Base-by-base conservation (phyloP, 2,329 filamentous ascomycete genomes). In the Davidsoniella virescens region DNA sequence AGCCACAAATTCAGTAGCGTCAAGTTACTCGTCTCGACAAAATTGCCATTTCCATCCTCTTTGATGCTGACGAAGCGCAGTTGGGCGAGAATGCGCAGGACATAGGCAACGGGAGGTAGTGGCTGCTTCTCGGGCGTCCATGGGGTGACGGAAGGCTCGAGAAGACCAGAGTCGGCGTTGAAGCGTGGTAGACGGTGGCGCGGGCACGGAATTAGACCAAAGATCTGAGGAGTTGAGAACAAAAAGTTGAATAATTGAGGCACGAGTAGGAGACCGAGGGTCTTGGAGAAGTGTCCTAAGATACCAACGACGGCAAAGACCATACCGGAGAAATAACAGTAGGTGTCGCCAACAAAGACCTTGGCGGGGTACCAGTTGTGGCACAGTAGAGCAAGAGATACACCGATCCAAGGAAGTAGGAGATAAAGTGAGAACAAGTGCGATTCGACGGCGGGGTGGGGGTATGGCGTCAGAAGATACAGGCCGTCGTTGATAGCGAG, bases 301-400 rank as follows among this genome's bases (percentile, higher is more conserved):
- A 98, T 96, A 55, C 87, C 87, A 56, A 96, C 92, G 42, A 95
- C 88, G 49, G 90, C 92, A 63, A 98, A 98, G 38, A 96, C 85
- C 87, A 98, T 98, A 57, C 92, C 92, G 0, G 92, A 92, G 65
- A 98, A 95, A 68, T 98, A 98, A 73, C 92, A 98, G 73, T 96
- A 98, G 3, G 92, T 98, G 65, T 98, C 92, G 51, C 92, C 92
- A 8, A 96, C 90, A 61, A 98, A 98, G 8, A 96, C 92, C 59
- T 80, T 81, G 20, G 90, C 87, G 0, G 92, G 92, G 62, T 87
- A 98, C 85, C 87, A 93, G 66, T 98, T 98, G 70, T 98, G 88
- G 62, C 68, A 78, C 60, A 92, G 76, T 14, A 98, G 73, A 7
- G 92, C 92, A 47, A 84, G 66, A 6, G 87, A 95, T 49, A 95